Percentiles rank a stretch among this genome's conserved stretches.
phyloP scores from a whole-genome alignment of 768 basidiomycete genomes.

The Serendipita vermifera region DNA sequence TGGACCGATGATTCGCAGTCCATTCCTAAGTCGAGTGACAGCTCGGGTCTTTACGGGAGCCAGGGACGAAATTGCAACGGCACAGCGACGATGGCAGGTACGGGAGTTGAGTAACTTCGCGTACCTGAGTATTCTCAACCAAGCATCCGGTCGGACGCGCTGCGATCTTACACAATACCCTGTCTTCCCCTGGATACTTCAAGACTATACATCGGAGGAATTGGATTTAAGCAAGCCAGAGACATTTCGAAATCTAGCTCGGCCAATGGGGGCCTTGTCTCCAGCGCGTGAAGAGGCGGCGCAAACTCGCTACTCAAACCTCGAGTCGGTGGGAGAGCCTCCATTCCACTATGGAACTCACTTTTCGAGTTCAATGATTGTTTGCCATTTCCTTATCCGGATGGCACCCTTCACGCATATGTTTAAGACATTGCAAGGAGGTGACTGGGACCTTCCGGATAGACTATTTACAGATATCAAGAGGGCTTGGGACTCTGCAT shows the following conservation, averaged over 20 bases:
- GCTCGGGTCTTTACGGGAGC: slow-evolving; percentile 40
- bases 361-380: slow-evolving; percentile 94
- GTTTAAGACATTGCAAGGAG: slow-evolving; percentile 91
- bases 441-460: slow-evolving; percentile 90
- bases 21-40: slow-evolving; percentile 40
- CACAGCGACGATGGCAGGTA: slow-evolving; percentile 75
- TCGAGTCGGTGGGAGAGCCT: slow-evolving; percentile 67
- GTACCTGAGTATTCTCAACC: slow-evolving; percentile 79
- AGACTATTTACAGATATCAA: slow-evolving; percentile 71
- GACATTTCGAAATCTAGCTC: slow-evolving; percentile 62
- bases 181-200: slow-evolving; percentile 82
- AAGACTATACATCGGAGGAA: slow-evolving; percentile 63
- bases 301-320: slow-evolving; percentile 53
- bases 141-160: slow-evolving; percentile 83
- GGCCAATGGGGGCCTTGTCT: slow-evolving; percentile 86
- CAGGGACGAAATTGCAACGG: slow-evolving; percentile 51
- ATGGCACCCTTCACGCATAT: slow-evolving; percentile 84
- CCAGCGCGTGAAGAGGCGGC: slow-evolving; percentile 63
- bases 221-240: slow-evolving; percentile 50
- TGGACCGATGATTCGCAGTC: slow-evolving; percentile 37
- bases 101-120: slow-evolving; percentile 89
- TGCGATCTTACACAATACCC: slow-evolving; percentile 94
- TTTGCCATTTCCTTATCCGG: slow-evolving; percentile 86
- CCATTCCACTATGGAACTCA: slow-evolving; percentile 94
- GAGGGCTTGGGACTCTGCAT: slow-evolving; percentile 75